Evolutionary conservation across 106 monocot species (phyloP), one percentile per base, ranked within the genome.

Genomic region (Dendrobium chrysotoxum): DNA sequence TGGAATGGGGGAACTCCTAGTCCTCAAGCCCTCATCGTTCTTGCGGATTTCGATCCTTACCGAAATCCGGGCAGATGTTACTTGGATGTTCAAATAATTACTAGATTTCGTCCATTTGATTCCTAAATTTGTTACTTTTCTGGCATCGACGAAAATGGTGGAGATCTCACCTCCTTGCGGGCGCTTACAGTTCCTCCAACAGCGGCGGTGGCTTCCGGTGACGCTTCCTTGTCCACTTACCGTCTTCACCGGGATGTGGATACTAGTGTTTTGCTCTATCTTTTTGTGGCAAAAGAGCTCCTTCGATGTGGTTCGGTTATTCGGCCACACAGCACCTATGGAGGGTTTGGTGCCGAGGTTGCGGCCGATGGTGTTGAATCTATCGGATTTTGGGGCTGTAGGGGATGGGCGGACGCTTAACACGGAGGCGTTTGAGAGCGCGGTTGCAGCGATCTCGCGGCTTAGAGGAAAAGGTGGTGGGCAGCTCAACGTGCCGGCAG

Each of bases 401-500:
- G 88, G 88, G 3, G 88, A 88, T 57, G 88, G 88, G 7, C 35
- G 0, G 16, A 88, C 83, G 17, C 67, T 81, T 53, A 88, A 88
- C 40, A 88, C 88, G 23, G 71, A 81, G 84, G 90, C 93, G 57
- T 93, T 93, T 50, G 84, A 86, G 82, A 73, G 57, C 58, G 93
- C 93, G 13, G 87, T 93, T 28, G 85, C 53, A 42, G 84, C 72
- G 54, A 90, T 93, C 30, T 75, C 80, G 53, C 38, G 28, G 81
- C 81, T 92, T 0, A 44, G 71, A 45, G 46, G 71, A 58, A 73
- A 40, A 28, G 93, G 93, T 18, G 93, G 93, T 0, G 90, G 88
- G 53, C 90, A 88, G 88, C 90, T 93, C 30, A 88, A 88, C 42
- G 93, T 93, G 40, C 87, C 42, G 55, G 45, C 72, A 35, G 93